Evolutionary conservation across 805 yeast species (phyloP), one percentile per base, ranked within the genome.

Genomic region (Candida golubevii): DNA sequence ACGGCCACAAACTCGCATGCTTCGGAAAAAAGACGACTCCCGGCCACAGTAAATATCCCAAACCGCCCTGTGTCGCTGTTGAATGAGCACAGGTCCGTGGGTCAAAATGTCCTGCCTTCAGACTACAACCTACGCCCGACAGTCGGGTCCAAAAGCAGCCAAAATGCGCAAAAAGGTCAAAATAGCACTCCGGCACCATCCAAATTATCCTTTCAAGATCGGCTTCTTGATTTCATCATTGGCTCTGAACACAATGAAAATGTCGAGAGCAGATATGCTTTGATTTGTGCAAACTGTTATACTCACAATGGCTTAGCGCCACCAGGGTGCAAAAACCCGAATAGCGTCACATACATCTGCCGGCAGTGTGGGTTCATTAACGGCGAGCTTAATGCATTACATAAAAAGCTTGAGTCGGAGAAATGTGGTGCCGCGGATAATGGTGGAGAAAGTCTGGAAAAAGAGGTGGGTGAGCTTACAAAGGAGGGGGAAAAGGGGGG

Each of bases 281-380:
- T 87, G 51, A 83, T 87, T 12, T 87, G 96, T 59, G 50, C 57
- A 14, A 64, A 71, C n/a, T 87, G 96, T 57, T 66, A 62, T 18
- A 71, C 70, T 13, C 95, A 87, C 62, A 87, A 88, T 57, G 96
- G 96, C 1, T 70, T 87, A 36, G 95, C 95, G 0, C 86, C 88
- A 4, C 88, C 86, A 1, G 83, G 84, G 7, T 65, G 74, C 47
- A 48, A 59, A 2, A 58, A 64, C 43, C 83, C 91, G 0, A 55
- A 53, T 2, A 56, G 61, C 6, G 79, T 85, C 8, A 64, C 61
- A 41, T 87, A 82, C 54, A 57, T 68, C 2, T 87, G 96, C 65
- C 85, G 88, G 8, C 62, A 63, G 18, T 86, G 95, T 63, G 85
- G 83, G 11, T 49, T 45, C 35, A 51, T 67, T 49, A 70, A 71